Conservation (phyloP, 345 rosid species). For the Cardamine occulta region DNA sequence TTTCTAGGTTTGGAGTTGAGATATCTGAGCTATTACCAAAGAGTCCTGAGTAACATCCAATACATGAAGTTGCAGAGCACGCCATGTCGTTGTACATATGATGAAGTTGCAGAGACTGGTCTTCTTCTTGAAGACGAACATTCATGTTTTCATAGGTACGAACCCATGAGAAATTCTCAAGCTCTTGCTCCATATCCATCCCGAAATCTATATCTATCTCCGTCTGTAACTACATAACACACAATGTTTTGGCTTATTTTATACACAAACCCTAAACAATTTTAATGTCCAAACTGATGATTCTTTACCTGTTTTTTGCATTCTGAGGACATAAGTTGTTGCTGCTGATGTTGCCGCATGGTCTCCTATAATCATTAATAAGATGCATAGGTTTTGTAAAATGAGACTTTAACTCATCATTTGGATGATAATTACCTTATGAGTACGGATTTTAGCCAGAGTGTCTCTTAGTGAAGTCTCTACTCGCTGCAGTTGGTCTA, state of each 20-base stretch:
- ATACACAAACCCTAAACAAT: background rate
- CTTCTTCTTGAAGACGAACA: conserved; percentile 49
- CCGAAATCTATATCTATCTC: conserved; percentile 56
- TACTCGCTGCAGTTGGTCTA: conserved; percentile 59
- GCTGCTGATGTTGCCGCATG: conserved; percentile 35
- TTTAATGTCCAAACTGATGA: background rate
- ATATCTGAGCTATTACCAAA: conserved; percentile 59
- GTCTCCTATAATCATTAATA: conserved; percentile 20
- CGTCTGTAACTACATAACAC: conserved; percentile 42
- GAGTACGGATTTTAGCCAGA: conserved; percentile 51
- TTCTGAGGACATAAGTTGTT: conserved; percentile 51
- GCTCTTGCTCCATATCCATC: conserved; percentile 59
- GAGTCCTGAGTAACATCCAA: conserved; percentile 63
- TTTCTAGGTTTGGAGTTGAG: conserved; percentile 56
- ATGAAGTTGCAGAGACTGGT: conserved; percentile 47
- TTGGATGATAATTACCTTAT: conserved; percentile 50
- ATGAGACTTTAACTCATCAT: conserved; percentile 14
- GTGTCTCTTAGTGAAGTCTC: conserved; percentile 62
- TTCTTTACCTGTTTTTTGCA: conserved; percentile 53
- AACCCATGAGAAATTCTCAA: conserved; percentile 61
- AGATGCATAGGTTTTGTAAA: conserved; percentile 20
- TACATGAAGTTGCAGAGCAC: conserved; percentile 64
- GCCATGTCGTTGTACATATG: conserved; percentile 59
- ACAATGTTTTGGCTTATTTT: background rate
- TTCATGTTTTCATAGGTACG: conserved; percentile 50